Evolutionary conservation across 495 filamentous ascomycete species (phyloP).

Genomic region (Aspergillus cristatus): DNA sequence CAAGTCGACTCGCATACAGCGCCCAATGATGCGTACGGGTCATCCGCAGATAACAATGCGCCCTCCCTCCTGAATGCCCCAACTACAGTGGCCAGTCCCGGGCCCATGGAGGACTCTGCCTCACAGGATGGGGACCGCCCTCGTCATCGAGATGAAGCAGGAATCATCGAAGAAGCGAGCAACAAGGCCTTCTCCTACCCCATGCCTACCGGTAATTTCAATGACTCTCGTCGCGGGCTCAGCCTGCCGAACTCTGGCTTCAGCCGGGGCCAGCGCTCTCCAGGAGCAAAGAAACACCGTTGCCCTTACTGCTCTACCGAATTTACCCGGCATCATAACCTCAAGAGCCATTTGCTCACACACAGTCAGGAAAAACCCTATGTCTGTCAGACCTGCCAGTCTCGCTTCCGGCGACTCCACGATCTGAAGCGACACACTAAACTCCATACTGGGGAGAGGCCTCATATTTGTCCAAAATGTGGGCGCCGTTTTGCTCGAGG

Average conservation of each 20-base stretch:
- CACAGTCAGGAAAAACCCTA: conserved; percentile 99
- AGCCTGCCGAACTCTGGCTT: conserved; percentile 66
- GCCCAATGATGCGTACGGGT: conserved; percentile 23
- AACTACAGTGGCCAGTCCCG: conserved; percentile 39
- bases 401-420: conserved; percentile 85
- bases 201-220: conserved; percentile 35
- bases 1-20: conserved; percentile 33
- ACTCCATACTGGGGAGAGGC: conserved; percentile 91
- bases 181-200: conserved; percentile 48
- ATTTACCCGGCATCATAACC: conserved; percentile 95
- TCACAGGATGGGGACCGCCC: conserved; percentile 35
- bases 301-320: conserved; percentile 94
- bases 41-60: conserved; percentile 14
- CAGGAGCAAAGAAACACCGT: conserved; percentile 81
- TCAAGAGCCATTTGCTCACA: conserved; percentile 97
- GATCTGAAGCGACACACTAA: conserved; percentile 95
- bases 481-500: conserved; percentile 90
- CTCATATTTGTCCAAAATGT: conserved; percentile 89
- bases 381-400: conserved; percentile 77
- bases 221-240: conserved; percentile 52
- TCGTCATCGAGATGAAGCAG: conserved; percentile 25
- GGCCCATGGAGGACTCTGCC: conserved; percentile 35
- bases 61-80: conserved; percentile 27
- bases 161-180: conserved; percentile 34
- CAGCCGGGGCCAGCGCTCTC: conserved; percentile 54